phyloP scores from a whole-genome alignment of 2,329 filamentous ascomycete species.

The Pyrenophora teres region DNA sequence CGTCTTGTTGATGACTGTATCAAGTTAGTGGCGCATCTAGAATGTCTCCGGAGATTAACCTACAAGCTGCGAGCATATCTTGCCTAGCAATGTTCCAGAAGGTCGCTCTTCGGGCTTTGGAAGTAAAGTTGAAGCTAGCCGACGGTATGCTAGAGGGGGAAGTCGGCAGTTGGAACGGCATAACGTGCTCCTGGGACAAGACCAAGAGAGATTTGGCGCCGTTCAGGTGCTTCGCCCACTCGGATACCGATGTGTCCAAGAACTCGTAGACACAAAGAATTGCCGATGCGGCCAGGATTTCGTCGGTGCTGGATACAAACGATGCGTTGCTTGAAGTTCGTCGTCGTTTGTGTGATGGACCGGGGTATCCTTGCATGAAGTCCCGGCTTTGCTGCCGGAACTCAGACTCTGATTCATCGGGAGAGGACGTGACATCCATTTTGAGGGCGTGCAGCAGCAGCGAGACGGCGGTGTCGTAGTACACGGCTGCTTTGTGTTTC shows the following conservation, averaged over 20 bases:
- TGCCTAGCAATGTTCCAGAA: slow-evolving; percentile 72
- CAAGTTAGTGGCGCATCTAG: slow-evolving; percentile 9
- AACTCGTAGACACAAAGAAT: slow-evolving; percentile 72
- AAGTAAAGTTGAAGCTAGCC: slow-evolving; percentile 47
- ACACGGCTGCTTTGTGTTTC: slow-evolving; percentile 64
- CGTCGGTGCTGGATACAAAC: slow-evolving; percentile 57
- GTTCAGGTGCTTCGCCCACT: slow-evolving; percentile 68
- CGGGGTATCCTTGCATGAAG: slow-evolving; percentile 12
- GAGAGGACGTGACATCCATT: slow-evolving; percentile 35
- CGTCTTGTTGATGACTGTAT: slow-evolving; percentile 61
- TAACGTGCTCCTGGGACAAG: slow-evolving; percentile 57
- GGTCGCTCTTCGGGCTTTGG: slow-evolving; percentile 61
- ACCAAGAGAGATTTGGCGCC: slow-evolving; percentile 67
- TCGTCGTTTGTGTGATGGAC: slow-evolving; percentile 46
- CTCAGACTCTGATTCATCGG: slow-evolving; percentile 39
- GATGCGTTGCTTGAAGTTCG: slow-evolving; percentile 49
- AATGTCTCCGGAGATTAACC: slow-evolving; percentile 23
- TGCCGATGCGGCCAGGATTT: slow-evolving; percentile 67
- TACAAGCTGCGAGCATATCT: slow-evolving; percentile 67
- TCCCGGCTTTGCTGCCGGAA: slow-evolving; percentile 6
- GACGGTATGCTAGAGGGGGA: slow-evolving; percentile 39
- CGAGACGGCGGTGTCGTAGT: slow-evolving; percentile 63
- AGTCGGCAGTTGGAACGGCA: slow-evolving; percentile 52
- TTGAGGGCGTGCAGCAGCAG: slow-evolving; percentile 49
- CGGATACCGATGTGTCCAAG: slow-evolving; percentile 65